These are phyloP conservation scores for Claviceps lovelessii DNA, from an alignment of 2,329 filamentous ascomycete genomes.

Conservation along the genomic window DNA sequence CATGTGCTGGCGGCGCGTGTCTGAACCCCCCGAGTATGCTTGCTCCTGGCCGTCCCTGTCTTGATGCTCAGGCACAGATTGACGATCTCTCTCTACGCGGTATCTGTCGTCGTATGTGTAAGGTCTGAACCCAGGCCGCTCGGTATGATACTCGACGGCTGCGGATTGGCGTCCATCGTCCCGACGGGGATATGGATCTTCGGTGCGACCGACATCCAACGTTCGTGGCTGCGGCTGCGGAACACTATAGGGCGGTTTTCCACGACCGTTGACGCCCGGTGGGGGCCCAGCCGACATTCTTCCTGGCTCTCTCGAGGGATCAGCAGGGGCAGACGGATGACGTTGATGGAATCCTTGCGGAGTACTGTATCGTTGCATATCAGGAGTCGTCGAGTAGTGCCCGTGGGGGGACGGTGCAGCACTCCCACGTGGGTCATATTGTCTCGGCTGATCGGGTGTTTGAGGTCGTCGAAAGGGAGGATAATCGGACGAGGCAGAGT, in stretches of 20 bases:
- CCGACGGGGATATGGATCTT: slow-evolving; percentile 33
- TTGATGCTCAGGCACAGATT: slow-evolving; percentile 28
- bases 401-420: slow-evolving; percentile 34
- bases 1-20: slow-evolving; percentile 29
- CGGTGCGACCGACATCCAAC: slow-evolving; percentile 29
- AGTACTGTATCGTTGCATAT: slow-evolving; percentile 44
- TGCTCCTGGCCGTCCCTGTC: slow-evolving; percentile 31
- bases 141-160: slow-evolving; percentile 37
- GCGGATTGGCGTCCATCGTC: slow-evolving; percentile 30
- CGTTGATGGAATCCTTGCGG: slow-evolving; percentile 41
- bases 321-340: slow-evolving; percentile 32
- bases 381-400: slow-evolving; percentile 43
- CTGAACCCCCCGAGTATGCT: slow-evolving; percentile 32
- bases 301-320: slow-evolving; percentile 27
- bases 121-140: slow-evolving; percentile 30
- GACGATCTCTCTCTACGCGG: slow-evolving; percentile 32
- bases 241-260: slow-evolving; percentile 29
- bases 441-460: slow-evolving; percentile 54
- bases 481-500: slow-evolving; percentile 43
- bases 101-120: slow-evolving; percentile 40
- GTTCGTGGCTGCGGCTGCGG: slow-evolving; percentile 26
- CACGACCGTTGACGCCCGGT: slow-evolving; percentile 37
- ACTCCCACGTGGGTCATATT: slow-evolving; percentile 34
- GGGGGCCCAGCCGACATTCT: slow-evolving; percentile 28
- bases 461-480: slow-evolving; percentile 51